Conservation (phyloP, 108 stramenopile genomes). For the Cyclostephanos tholiformis region DNA sequence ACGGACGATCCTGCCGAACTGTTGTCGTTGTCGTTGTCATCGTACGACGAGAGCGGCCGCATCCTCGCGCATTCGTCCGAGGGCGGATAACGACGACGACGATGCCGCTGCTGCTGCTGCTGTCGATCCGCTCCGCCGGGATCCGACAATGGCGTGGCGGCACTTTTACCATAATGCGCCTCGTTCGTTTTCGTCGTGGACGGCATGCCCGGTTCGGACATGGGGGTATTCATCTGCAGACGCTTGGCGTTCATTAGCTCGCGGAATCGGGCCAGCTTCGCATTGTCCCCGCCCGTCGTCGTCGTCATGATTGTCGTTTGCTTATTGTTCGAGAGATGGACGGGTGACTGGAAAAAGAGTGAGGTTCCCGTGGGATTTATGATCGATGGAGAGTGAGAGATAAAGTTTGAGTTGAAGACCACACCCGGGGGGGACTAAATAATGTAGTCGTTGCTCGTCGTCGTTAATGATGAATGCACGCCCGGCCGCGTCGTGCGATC, state of each 20-base stretch:
- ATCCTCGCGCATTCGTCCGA: not conserved
- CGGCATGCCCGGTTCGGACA: not conserved
- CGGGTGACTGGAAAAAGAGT: no score
- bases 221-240: not conserved
- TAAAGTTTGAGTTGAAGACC: no score
- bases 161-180: no score
- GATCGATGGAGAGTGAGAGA: no score
- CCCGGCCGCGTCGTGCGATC: no score
- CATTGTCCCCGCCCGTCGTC: not conserved
- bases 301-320: no score
- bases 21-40: not conserved
- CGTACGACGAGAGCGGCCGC: not conserved
- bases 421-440: no score
- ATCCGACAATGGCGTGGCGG: not conserved
- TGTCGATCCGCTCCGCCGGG: not conserved
- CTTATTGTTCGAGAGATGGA: not conserved
- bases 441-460: no score
- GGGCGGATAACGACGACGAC: not conserved
- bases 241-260: constrained; percentile 32
- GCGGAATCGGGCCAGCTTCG: constrained; percentile 17
- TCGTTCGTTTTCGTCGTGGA: not conserved
- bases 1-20: not conserved
- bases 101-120: no score
- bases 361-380: no score
- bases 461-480: no score